Conservation (phyloP, 257 asterid genomes). For the Solanum gracilifrons region DNA sequence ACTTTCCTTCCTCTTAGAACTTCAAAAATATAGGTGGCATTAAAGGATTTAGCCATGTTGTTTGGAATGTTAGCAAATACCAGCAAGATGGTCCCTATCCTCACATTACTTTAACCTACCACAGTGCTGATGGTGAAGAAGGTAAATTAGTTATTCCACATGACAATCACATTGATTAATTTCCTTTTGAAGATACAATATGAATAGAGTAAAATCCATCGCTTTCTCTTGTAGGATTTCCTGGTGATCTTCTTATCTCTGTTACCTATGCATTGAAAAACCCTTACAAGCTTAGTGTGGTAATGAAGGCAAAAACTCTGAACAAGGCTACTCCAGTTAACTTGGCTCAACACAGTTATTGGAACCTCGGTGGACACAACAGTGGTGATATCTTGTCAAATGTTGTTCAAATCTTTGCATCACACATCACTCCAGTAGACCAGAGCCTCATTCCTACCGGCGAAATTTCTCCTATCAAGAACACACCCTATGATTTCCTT, state of each 20-base stretch:
- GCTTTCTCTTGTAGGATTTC: conserved; percentile 6
- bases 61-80: conserved; percentile 9
- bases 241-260: conserved; percentile 7
- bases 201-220: neutral
- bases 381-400: conserved; percentile 10
- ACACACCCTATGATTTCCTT: neutral
- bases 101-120: conserved; percentile 4
- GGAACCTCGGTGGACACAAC: conserved; percentile 19
- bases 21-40: conserved; percentile 9
- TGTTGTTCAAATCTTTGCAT: neutral
- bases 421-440: neutral
- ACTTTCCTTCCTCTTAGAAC: neutral
- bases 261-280: neutral
- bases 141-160: neutral
- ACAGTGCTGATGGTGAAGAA: conserved; percentile 15
- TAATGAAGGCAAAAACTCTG: conserved; percentile 1
- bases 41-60: conserved; percentile 3
- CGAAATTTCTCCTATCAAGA: neutral
- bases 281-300: neutral
- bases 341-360: conserved; percentile 12
- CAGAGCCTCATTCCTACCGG: neutral
- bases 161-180: neutral
- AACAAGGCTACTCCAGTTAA: conserved; percentile 21
- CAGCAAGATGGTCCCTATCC: neutral
- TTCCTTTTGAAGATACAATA: neutral